Base-by-base conservation (phyloP, 1,284 basidiomycete genomes). In the Megacollybia platyphylla region DNA sequence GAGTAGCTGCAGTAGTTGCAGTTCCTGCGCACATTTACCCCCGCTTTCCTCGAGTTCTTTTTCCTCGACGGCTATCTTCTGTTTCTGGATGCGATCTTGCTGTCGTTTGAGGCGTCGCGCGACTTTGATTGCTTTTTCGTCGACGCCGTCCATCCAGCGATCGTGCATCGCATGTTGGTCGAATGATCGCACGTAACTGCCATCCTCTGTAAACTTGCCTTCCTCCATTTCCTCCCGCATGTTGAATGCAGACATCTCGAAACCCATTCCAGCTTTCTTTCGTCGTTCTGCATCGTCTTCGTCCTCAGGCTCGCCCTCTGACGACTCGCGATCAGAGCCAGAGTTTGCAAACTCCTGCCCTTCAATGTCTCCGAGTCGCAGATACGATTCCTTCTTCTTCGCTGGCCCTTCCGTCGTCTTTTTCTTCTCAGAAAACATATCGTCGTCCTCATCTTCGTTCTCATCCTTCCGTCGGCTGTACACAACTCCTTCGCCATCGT, bases 161-260 rank as follows among this genome's bases (percentile, higher is more conserved):
- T 99, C 94, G 60, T 97, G 92, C 43, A 87, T 76, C 11, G 85
- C 90, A 56, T 92, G 85, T 5, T 87, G 86, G 61, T 98, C 93
- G 51, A 83, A 84, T 40, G 90, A 81, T 44, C 79, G 78, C 43
- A 92, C 74, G 58, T 93, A 97, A 45, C 64, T 79, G 38, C 96
- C 96, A 54, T 97, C 94, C 45, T 86, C 87, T 7, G 91, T 85
- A 65, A 99, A 97, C 54, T 91, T 87, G 28, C 96, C 96, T 58
- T 96, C 89, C 54, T 88, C 81, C 84, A 99, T 93, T 71, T 99
- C 96, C 51, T 87, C 84, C 51, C 92, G 87, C 96, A 99, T 97
- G 61, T 99, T 97, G 76, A 99, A 99, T 27, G 87, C 86, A 6
- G 89, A 93, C 9, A 97, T 59, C 54, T 93, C 87, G 60, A 70